phyloP scores from a whole-genome alignment of 768 basidiomycete genomes.

The Lentinula sp. region DNA sequence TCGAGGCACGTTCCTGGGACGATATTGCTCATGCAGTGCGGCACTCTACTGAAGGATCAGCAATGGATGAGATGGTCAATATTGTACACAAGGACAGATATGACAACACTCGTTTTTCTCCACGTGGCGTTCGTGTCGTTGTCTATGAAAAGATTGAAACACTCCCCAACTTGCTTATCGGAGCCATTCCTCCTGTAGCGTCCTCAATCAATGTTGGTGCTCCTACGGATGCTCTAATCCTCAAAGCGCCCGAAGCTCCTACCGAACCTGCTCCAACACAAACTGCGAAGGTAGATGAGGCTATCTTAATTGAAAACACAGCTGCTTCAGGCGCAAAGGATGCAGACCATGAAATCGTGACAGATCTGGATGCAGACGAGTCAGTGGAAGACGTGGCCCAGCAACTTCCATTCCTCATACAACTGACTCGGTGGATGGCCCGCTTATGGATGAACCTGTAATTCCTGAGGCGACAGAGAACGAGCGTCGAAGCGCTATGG shows the following conservation, averaged over 20 bases:
- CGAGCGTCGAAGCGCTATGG: conserved; percentile 18
- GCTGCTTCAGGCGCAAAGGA: conserved; percentile 2
- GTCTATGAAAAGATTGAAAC: conserved; percentile 22
- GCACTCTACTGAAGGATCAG: conserved; percentile 7
- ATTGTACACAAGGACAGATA: conserved; percentile 14
- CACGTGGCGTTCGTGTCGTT: conserved; percentile 20
- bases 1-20: conserved; percentile 20
- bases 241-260: neutral
- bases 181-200: neutral
- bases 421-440: neutral
- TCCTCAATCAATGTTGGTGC: conserved; percentile 11
- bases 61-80: conserved; percentile 21
- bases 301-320: neutral
- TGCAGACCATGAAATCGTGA: conserved; percentile 7
- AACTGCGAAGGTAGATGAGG: neutral
- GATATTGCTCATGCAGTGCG: conserved; percentile 17
- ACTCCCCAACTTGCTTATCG: conserved; percentile 21
- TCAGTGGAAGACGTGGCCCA: conserved; percentile 6
- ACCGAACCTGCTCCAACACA: neutral
- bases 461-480: conserved; percentile 16
- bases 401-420: neutral
- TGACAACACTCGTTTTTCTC: neutral
- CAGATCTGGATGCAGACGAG: conserved; percentile 10
- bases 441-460: conserved; percentile 11
- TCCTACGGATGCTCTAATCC: conserved; percentile 13